Percentiles rank a stretch among this genome's conserved stretches.
Conservation (phyloP, 2,329 filamentous ascomycete genomes). For the Pestalotiopsis sp. region DNA sequence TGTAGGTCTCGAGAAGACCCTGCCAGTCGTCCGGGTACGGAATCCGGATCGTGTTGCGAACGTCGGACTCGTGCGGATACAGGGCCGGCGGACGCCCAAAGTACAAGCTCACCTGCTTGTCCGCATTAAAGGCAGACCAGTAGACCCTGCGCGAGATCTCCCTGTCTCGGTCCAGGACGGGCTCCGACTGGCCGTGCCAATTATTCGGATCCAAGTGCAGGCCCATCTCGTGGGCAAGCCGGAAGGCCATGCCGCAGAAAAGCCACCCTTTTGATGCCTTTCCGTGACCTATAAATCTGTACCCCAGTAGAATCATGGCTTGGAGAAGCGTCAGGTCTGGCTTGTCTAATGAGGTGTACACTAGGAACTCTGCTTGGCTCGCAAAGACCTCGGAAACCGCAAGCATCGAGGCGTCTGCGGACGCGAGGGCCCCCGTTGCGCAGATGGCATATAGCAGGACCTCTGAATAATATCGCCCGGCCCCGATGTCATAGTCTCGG, state of each 20-base stretch:
- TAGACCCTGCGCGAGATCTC: conserved; percentile 52
- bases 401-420: conserved; percentile 36
- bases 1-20: conserved; percentile 49
- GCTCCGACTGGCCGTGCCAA: conserved; percentile 44
- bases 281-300: conserved; percentile 50
- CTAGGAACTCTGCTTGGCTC: conserved; percentile 45
- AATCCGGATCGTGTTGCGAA: conserved; percentile 49
- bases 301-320: conserved; percentile 46
- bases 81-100: conserved; percentile 54
- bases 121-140: conserved; percentile 52
- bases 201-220: conserved; percentile 54
- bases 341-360: conserved; percentile 46
- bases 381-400: conserved; percentile 46
- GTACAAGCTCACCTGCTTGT: conserved; percentile 54
- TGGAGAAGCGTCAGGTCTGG: conserved; percentile 51
- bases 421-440: conserved; percentile 50
- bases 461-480: conserved; percentile 52
- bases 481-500: conserved; percentile 49
- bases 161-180: conserved; percentile 45
- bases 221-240: conserved; percentile 54
- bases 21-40: conserved; percentile 54
- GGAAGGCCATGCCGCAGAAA: conserved; percentile 55
- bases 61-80: conserved; percentile 52
- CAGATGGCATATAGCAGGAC: conserved; percentile 51
- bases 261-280: conserved; percentile 54